A percentile compares a stretch with the other conserved stretches of the same genome.
Evolutionary conservation across 2,329 filamentous ascomycete species (phyloP).

Genomic region (Colletotrichum chrysophilum): DNA sequence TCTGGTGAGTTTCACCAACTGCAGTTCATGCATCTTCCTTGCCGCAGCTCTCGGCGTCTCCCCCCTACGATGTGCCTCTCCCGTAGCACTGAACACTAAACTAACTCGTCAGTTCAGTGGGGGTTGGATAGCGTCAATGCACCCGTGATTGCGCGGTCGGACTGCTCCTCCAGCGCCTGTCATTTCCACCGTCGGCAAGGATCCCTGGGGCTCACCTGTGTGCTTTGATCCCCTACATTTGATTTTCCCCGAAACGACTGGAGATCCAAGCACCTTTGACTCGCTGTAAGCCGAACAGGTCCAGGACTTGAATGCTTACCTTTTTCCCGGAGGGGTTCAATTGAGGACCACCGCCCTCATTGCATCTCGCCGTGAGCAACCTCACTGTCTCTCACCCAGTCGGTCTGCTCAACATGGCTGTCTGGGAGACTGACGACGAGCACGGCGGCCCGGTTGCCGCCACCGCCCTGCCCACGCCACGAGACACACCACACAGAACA

Average conservation of each 20-base stretch:
- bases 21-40: conserved; percentile 22
- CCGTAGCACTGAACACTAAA: conserved; percentile 10
- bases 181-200: conserved; percentile 19
- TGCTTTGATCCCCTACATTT: conserved; percentile 22
- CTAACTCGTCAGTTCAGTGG: conserved; percentile 17
- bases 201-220: conserved; percentile 15
- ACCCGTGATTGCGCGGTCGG: conserved; percentile 16
- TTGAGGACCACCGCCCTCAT: conserved; percentile 4
- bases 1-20: conserved; percentile 9
- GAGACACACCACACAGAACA: conserved; percentile 74
- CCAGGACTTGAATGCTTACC: conserved; percentile 11
- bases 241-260: conserved; percentile 12
- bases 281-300: not conserved
- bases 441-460: conserved; percentile 59
- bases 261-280: conserved; percentile 17
- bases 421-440: conserved; percentile 70
- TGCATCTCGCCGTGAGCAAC: not conserved
- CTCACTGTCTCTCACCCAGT: not conserved
- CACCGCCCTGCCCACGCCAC: conserved; percentile 68
- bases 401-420: conserved; percentile 47
- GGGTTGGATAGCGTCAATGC: conserved; percentile 20
- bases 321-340: conserved; percentile 9
- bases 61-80: not conserved
- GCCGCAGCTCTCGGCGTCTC: not conserved
- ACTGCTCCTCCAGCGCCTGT: conserved; percentile 10